Conservation (phyloP, 768 basidiomycete species). For the Suillus occidentalis region DNA sequence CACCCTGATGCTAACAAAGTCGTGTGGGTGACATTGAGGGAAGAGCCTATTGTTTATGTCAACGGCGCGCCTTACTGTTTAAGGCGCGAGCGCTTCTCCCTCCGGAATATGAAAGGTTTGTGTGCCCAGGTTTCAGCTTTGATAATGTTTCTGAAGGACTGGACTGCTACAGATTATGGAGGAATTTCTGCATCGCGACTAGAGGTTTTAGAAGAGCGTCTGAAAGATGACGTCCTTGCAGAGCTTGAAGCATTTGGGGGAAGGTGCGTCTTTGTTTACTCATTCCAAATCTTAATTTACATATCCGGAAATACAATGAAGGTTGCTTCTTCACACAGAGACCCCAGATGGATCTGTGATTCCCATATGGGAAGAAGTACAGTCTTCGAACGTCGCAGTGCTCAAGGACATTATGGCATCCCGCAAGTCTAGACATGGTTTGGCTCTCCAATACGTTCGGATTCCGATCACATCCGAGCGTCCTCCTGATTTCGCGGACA, state of each 20-base stretch:
- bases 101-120: slow-evolving; percentile 92
- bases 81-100: slow-evolving; percentile 78
- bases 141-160: background rate
- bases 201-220: slow-evolving; percentile 87
- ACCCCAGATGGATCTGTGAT: slow-evolving; percentile 83
- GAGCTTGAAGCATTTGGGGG: slow-evolving; percentile 86
- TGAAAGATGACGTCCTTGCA: slow-evolving; percentile 82
- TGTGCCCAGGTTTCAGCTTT: slow-evolving; percentile 4
- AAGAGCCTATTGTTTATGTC: slow-evolving; percentile 89
- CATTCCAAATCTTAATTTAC: background rate
- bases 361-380: slow-evolving; percentile 93
- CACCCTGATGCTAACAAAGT: slow-evolving; percentile 64
- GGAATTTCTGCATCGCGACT: slow-evolving; percentile 90
- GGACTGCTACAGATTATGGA: slow-evolving; percentile 69
- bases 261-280: slow-evolving; percentile 45
- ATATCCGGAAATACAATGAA: slow-evolving; percentile 25
- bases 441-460: slow-evolving; percentile 75
- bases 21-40: slow-evolving; percentile 91
- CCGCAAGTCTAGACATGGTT: slow-evolving; percentile 41
- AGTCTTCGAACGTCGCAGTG: slow-evolving; percentile 67
- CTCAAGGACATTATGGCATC: slow-evolving; percentile 87
- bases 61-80: slow-evolving; percentile 92
- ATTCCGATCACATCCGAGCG: slow-evolving; percentile 94
- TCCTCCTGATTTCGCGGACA: slow-evolving; percentile 70
- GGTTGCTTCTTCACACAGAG: slow-evolving; percentile 89